phyloP scores from a whole-genome alignment of 768 basidiomycete species.

The Lactifluus subvellereus region DNA sequence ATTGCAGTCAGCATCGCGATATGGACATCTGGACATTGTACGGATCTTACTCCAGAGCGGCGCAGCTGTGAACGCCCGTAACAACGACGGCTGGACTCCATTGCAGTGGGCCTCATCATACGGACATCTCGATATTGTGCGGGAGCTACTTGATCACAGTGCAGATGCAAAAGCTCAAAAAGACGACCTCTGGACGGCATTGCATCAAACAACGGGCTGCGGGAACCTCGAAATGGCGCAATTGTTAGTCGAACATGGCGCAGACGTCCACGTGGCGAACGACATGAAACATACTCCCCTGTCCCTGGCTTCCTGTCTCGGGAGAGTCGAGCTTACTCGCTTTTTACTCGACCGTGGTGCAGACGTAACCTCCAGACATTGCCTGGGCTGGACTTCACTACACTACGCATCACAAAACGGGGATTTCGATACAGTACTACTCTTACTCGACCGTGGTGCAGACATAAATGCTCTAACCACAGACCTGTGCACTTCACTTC shows the following conservation, averaged over 20 bases:
- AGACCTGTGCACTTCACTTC: neutral
- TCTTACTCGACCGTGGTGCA: neutral
- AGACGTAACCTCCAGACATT: neutral
- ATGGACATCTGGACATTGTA: neutral
- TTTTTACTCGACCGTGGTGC: neutral
- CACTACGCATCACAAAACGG: neutral
- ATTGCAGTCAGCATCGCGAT: too few relatives aligned
- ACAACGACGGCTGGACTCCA: neutral
- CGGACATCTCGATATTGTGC: neutral
- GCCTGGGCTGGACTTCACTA: neutral
- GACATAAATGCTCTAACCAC: neutral
- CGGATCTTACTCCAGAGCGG: neutral
- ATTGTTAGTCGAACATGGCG: too few relatives aligned
- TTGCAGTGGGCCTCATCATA: neutral
- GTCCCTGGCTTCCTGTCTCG: too few relatives aligned
- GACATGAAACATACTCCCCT: too few relatives aligned
- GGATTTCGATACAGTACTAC: neutral
- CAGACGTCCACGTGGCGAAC: too few relatives aligned
- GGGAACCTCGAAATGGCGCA: neutral
- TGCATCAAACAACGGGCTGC: neutral
- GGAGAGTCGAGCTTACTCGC: neutral
- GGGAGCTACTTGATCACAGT: too few relatives aligned
- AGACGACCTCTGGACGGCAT: neutral
- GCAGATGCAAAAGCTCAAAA: neutral
- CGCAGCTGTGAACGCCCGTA: neutral